Evolutionary conservation across 2,329 filamentous ascomycete species (phyloP).

Genomic region (Epichloe coenophiala): DNA sequence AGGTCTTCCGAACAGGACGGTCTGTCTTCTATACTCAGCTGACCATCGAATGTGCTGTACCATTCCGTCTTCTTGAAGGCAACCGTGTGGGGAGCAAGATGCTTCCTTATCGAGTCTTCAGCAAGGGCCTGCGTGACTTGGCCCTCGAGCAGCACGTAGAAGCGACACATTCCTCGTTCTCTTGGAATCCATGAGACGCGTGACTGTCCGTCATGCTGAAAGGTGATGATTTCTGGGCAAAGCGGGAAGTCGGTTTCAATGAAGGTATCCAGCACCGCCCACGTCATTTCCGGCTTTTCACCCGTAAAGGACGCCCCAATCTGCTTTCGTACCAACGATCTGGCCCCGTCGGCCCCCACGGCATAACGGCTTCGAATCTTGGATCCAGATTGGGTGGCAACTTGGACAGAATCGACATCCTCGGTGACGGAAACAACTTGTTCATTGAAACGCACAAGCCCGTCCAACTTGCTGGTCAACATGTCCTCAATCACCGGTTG

Average conservation of each 20-base stretch:
- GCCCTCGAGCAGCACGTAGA: slow-evolving; percentile 33
- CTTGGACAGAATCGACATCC: slow-evolving; percentile 33
- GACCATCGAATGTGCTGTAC: slow-evolving; percentile 36
- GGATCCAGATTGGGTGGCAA: slow-evolving; percentile 19
- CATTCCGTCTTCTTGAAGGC: slow-evolving; percentile 32
- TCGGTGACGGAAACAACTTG: slow-evolving; percentile 37
- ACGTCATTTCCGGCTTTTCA: slow-evolving; percentile 35
- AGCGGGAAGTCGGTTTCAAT: slow-evolving; percentile 34
- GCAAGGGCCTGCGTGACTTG: slow-evolving; percentile 27
- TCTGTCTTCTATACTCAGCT: slow-evolving; percentile 9
- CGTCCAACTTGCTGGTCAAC: slow-evolving; percentile 21
- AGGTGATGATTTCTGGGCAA: slow-evolving; percentile 33
- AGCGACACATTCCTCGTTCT: slow-evolving; percentile 31
- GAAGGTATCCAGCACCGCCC: slow-evolving; percentile 34
- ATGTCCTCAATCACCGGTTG: slow-evolving; percentile 30
- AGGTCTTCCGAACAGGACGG: neutral
- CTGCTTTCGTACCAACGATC: slow-evolving; percentile 29
- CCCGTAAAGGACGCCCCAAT: slow-evolving; percentile 29
- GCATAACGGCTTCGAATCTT: slow-evolving; percentile 26
- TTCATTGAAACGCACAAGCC: slow-evolving; percentile 23
- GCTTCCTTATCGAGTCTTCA: slow-evolving; percentile 27
- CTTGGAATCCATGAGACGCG: slow-evolving; percentile 35
- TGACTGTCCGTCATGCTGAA: slow-evolving; percentile 30
- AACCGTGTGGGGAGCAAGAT: slow-evolving; percentile 28
- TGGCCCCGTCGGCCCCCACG: slow-evolving; percentile 39